Base-by-base conservation (phyloP, 2,329 filamentous ascomycete species). In the Calycina marina region DNA sequence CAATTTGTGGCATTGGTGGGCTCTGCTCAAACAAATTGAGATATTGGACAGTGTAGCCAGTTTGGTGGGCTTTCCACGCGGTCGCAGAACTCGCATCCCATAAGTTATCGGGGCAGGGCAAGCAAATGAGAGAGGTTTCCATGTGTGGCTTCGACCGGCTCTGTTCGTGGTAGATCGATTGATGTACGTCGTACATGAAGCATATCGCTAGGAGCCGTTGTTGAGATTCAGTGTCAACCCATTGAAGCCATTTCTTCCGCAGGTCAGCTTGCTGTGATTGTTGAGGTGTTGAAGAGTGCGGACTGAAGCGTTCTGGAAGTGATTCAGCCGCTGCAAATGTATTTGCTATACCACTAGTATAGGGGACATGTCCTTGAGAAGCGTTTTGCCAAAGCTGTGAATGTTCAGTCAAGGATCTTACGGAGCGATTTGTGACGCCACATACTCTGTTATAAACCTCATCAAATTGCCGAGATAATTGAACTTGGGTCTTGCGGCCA, bases 161-260 rank as follows among this genome's bases (percentile, higher is more conserved):
- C 40, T 67, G 64, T 48, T 73, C 63, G 28, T 48, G 44, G 43
- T 68, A 72, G 39, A 63, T 55, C 39, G 65, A 61, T 45, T 65
- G 60, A 38, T 72, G 69, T 5, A 63, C 56, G 46, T 74, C 69
- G 35, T 69, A 54, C 32, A 70, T 51, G 49, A 72, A 70, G 51
- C 67, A 73, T 10, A 61, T 62, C 18, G 63, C 57, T n/a, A 71
- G 53, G 16, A 74, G 57, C 25, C 70, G 62, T 34, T 66, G 62
- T 34, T 56, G 57, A 5, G 64, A 56, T 50, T 75, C 70, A 30
- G 53, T 49, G 28, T 63, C 52, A 25, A 72, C 48, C 70, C 70
- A 74, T 37, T 52, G 44, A 24, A 52, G 55, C 69, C 69, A 73
- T 28, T 44, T 35, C 13, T 17, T 38, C 6, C 40, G 30, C 10